A percentile compares a stretch with the other conserved stretches of the same genome.
Conservation (phyloP, 1,139 yeast species). For the Trichomonascaceae sp. region DNA sequence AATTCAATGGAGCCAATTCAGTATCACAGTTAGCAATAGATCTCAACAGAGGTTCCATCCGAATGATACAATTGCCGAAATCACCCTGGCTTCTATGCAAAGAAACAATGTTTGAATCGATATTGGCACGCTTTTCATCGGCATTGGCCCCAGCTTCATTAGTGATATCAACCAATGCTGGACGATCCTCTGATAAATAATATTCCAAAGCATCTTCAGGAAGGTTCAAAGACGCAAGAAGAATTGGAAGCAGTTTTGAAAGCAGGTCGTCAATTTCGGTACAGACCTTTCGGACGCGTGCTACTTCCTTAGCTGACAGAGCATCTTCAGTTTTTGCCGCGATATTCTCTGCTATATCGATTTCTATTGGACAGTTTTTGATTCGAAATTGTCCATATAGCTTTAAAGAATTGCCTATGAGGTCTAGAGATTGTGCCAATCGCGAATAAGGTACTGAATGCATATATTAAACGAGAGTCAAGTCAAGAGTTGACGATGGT, state of each 20-base stretch:
- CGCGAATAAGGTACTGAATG: not conserved
- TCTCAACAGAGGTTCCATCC: not conserved
- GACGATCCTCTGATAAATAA: conserved; percentile 1
- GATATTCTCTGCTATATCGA: not conserved
- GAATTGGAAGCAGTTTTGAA: not conserved
- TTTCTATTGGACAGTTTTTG: not conserved
- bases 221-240: not conserved
- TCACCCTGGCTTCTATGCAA: not conserved
- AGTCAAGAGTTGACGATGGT: not conserved
- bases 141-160: not conserved
- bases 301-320: not conserved
- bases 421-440: not conserved
- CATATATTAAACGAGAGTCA: not conserved
- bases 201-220: conserved; percentile 7
- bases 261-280: not conserved
- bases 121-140: not conserved
- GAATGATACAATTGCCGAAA: not conserved
- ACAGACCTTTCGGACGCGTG: not conserved
- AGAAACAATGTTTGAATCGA: not conserved
- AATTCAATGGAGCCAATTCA: not conserved
- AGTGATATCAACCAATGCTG: conserved; percentile 3
- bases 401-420: not conserved
- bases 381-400: not conserved
- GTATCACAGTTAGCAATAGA: not conserved
- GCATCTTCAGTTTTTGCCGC: not conserved